Conservation (phyloP, 495 filamentous ascomycete species). For the Saxophila tyrrhenica region DNA sequence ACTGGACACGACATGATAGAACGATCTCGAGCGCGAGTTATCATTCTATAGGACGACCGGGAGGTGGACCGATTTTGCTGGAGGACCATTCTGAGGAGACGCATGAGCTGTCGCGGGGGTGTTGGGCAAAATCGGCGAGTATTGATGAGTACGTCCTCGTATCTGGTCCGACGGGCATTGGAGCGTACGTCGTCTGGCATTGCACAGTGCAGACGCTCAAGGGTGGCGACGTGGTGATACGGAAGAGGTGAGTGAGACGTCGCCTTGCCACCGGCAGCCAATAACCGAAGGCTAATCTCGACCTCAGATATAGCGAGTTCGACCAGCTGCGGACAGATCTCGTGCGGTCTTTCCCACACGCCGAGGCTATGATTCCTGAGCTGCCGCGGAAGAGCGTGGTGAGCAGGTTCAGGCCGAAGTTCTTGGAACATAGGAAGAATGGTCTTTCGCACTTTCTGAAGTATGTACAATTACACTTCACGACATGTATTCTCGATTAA, state of each 20-base stretch:
- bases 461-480: conserved; percentile 33
- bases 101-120: conserved; percentile 46
- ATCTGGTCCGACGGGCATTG: conserved; percentile 49
- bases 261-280: not conserved
- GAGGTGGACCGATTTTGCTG: conserved; percentile 44
- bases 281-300: not conserved
- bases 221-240: conserved; percentile 50
- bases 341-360: conserved; percentile 52
- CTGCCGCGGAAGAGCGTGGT: conserved; percentile 61
- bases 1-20: conserved; percentile 30
- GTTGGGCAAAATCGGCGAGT: conserved; percentile 56
- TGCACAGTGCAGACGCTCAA: conserved; percentile 59
- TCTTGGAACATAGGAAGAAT: conserved; percentile 52
- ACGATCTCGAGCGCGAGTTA: conserved; percentile 27
- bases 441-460: conserved; percentile 64
- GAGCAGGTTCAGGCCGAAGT: conserved; percentile 56
- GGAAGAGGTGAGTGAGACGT: conserved; percentile 39
- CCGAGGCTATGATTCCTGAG: conserved; percentile 49
- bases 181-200: conserved; percentile 66
- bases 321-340: conserved; percentile 49
- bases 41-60: conserved; percentile 13
- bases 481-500: not conserved
- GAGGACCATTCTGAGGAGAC: conserved; percentile 61
- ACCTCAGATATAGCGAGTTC: conserved; percentile 59
- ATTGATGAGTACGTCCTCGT: conserved; percentile 60